Percentiles rank a stretch among this genome's conserved stretches.
phyloP scores from a whole-genome alignment of 1,284 basidiomycete genomes.

The Ganoderma leucocontextum region DNA sequence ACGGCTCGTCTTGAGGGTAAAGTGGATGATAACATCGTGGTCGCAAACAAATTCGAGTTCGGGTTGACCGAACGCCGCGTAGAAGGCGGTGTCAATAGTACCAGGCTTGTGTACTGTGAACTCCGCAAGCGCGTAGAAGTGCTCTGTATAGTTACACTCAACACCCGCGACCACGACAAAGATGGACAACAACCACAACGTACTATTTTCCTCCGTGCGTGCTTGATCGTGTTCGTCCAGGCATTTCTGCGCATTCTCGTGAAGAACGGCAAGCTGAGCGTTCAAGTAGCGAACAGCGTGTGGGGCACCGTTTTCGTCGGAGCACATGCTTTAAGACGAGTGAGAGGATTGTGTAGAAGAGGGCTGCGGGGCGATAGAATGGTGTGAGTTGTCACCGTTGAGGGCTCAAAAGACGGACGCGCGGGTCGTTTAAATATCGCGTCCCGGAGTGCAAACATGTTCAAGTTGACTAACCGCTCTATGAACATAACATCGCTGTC shows the following conservation, averaged over 20 bases:
- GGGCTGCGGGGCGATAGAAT: background rate
- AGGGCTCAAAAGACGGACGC: background rate
- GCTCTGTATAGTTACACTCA: conserved; percentile 12
- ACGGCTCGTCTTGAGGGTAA: conserved; percentile 34
- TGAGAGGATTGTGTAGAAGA: background rate
- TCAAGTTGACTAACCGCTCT: background rate
- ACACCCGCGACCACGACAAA: background rate
- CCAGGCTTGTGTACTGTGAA: conserved; percentile 19
- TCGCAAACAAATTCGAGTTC: conserved; percentile 40
- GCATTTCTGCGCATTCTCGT: conserved; percentile 30
- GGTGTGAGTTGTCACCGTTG: background rate
- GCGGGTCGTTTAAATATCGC: background rate
- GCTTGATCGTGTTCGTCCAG: conserved; percentile 33
- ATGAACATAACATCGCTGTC: background rate
- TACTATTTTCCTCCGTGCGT: conserved; percentile 22
- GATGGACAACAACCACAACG: background rate
- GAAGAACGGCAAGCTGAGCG: conserved; percentile 1
- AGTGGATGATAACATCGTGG: conserved; percentile 37
- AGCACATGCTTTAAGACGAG: conserved; percentile 37
- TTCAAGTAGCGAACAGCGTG: conserved; percentile 40
- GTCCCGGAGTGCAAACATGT: background rate
- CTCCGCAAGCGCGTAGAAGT: conserved; percentile 30
- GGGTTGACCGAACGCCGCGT: conserved; percentile 35
- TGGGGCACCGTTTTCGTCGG: conserved; percentile 42
- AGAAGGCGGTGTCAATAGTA: conserved; percentile 23